Evolutionary conservation across 1,284 basidiomycete species (phyloP).

Genomic region (Cystobasidium pallidum): DNA sequence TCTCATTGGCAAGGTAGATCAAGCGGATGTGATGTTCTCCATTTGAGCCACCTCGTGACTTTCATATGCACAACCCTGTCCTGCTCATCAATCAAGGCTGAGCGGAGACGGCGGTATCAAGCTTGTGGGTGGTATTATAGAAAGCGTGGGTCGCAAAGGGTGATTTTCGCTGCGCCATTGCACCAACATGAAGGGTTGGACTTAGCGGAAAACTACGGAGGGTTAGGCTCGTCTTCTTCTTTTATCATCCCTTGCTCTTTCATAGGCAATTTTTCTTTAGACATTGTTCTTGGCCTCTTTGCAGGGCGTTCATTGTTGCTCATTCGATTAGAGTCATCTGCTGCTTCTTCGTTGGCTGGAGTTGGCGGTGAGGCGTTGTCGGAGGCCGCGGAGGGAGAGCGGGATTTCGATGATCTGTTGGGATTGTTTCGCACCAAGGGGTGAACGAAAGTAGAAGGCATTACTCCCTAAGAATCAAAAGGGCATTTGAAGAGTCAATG

Average conservation of each 20-base stretch:
- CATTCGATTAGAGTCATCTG: not conserved
- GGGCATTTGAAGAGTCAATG: not conserved
- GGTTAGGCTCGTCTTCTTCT: conserved; percentile 20
- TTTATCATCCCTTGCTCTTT: conserved; percentile 23
- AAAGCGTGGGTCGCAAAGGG: too few species aligned
- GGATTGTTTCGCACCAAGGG: conserved; percentile 12
- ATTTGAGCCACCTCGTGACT: too few species aligned
- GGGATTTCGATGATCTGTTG: conserved; percentile 25
- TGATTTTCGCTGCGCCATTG: too few species aligned
- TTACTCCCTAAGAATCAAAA: conserved; percentile 4
- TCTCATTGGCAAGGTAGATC: too few species aligned
- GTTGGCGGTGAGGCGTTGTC: not conserved
- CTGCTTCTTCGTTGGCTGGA: not conserved
- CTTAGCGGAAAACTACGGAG: not conserved
- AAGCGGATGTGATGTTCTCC: too few species aligned
- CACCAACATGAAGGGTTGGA: not conserved
- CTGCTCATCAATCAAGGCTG: too few species aligned
- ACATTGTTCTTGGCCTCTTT: conserved; percentile 20
- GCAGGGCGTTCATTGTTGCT: not conserved
- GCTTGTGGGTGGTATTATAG: too few species aligned
- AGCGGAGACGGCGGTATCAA: too few species aligned
- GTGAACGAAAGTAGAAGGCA: conserved; percentile 32
- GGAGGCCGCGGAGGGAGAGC: conserved; percentile 15
- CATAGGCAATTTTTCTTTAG: conserved; percentile 28
- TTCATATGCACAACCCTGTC: too few species aligned